Percentiles rank a stretch among this genome's conserved stretches.
Conservation (phyloP, 2,329 filamentous ascomycete genomes). For the Leptographium procerum region DNA sequence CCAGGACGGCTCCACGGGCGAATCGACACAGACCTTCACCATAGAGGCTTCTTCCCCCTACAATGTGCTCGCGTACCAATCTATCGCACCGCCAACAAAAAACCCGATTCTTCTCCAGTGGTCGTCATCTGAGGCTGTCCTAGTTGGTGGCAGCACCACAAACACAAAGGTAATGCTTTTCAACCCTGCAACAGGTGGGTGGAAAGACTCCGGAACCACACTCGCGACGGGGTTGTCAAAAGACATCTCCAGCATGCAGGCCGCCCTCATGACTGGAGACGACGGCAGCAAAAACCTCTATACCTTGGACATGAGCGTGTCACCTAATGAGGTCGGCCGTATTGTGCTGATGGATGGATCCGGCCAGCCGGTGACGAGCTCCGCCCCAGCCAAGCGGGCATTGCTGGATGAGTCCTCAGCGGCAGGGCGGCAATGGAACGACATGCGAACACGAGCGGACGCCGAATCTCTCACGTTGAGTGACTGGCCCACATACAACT, state of each 20-base stretch:
- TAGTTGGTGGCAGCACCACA: constrained; percentile 60
- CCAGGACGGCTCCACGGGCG: constrained; percentile 42
- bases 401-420: constrained; percentile 20
- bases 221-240: constrained; percentile 50
- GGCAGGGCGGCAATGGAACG: constrained; percentile 8
- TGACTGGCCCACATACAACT: constrained; percentile 72
- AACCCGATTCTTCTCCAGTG: constrained; percentile 65
- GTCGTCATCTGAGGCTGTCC: constrained; percentile 56
- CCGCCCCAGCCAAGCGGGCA: constrained; percentile 7
- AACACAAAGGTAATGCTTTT: constrained; percentile 68
- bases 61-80: constrained; percentile 43
- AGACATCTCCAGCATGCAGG: constrained; percentile 44
- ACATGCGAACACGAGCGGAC: constrained; percentile 6
- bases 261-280: constrained; percentile 54
- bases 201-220: constrained; percentile 55
- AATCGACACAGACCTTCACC: constrained; percentile 65
- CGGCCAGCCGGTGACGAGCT: constrained; percentile 39
- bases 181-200: constrained; percentile 46
- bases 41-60: constrained; percentile 58
- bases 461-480: constrained; percentile 38
- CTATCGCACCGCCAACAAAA: constrained; percentile 48
- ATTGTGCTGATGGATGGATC: constrained; percentile 53
- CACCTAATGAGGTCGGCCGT: constrained; percentile 65
- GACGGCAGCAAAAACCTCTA: constrained; percentile 72
- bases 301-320: constrained; percentile 61